Evolutionary conservation across 2,329 filamentous ascomycete species (phyloP).

Genomic region (Epichloe sibirici): DNA sequence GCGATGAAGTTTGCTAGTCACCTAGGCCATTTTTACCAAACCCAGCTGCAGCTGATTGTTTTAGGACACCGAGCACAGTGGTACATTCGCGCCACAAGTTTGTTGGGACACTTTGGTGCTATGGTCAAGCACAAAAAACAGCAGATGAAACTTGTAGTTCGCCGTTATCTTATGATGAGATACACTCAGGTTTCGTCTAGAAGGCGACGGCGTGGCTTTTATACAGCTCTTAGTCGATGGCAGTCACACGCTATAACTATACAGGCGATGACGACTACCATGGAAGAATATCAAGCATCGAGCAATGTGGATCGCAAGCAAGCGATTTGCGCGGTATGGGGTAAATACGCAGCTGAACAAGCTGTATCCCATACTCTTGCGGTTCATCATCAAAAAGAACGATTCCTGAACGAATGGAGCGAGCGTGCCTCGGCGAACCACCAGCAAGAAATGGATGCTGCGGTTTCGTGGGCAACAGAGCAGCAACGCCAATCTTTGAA

Average conservation of each 20-base stretch:
- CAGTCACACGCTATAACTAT: constrained; percentile 9
- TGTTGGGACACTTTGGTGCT: constrained; percentile 16
- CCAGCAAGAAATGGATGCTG: constrained; percentile 15
- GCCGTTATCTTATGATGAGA: constrained; percentile 22
- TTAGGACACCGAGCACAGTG: constrained; percentile 17
- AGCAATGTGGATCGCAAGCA: constrained; percentile 7
- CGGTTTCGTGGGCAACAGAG: constrained; percentile 20
- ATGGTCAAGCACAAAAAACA: constrained; percentile 15
- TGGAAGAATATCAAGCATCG: constrained; percentile 8
- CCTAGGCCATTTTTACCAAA: neutral
- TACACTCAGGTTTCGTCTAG: constrained; percentile 23
- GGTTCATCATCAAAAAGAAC: neutral
- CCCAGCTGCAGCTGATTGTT: constrained; percentile 8
- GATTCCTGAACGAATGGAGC: constrained; percentile 11
- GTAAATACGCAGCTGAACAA: neutral
- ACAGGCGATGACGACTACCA: constrained; percentile 8
- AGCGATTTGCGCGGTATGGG: constrained; percentile 12
- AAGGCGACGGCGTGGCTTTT: constrained; percentile 21
- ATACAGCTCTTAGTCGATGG: constrained; percentile 20
- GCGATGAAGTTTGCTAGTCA: neutral
- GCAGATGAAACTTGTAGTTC: constrained; percentile 17
- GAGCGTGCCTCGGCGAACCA: constrained; percentile 11
- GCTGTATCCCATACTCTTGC: neutral
- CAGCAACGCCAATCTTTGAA: constrained; percentile 23
- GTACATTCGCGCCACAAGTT: constrained; percentile 18